These are phyloP conservation scores for Hymenoscyphus occultus DNA, from an alignment of 2,329 filamentous ascomycete species.

Conservation along the genomic window DNA sequence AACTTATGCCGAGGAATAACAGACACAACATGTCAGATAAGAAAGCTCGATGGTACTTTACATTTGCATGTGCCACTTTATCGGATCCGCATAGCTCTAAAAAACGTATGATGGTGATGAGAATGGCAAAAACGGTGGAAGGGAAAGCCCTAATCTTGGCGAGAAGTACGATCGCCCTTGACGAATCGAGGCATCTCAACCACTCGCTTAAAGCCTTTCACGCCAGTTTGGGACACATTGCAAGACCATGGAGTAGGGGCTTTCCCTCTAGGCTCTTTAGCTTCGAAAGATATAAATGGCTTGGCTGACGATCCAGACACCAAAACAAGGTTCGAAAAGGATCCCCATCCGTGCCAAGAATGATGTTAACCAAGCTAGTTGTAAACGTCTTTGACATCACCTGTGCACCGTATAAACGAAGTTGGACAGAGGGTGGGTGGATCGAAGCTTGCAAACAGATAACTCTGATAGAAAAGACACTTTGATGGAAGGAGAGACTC, in stretches of 20 bases:
- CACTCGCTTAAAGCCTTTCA: too few relatives aligned
- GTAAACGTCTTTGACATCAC: neutral
- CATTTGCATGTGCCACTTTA: neutral
- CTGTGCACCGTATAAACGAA: neutral
- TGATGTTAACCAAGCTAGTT: neutral
- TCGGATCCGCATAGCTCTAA: neutral
- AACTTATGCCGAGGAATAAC: neutral
- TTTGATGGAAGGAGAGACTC: too few relatives aligned
- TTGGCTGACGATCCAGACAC: neutral
- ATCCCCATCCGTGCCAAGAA: neutral
- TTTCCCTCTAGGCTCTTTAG: neutral
- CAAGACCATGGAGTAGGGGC: too few relatives aligned
- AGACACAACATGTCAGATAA: slow-evolving; percentile 1
- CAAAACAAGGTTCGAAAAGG: neutral
- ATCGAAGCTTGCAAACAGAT: neutral
- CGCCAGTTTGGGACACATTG: too few relatives aligned
- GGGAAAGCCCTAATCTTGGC: too few relatives aligned
- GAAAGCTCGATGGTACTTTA: neutral
- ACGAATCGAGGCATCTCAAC: too few relatives aligned
- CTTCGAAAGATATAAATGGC: neutral
- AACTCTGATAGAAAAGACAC: neutral
- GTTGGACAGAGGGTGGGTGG: neutral
- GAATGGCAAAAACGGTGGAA: too few relatives aligned
- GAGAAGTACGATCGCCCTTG: too few relatives aligned
- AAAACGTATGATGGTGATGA: neutral